phyloP scores from a whole-genome alignment of 2,329 filamentous ascomycete species.

The Kalaharituber pfeilii region DNA sequence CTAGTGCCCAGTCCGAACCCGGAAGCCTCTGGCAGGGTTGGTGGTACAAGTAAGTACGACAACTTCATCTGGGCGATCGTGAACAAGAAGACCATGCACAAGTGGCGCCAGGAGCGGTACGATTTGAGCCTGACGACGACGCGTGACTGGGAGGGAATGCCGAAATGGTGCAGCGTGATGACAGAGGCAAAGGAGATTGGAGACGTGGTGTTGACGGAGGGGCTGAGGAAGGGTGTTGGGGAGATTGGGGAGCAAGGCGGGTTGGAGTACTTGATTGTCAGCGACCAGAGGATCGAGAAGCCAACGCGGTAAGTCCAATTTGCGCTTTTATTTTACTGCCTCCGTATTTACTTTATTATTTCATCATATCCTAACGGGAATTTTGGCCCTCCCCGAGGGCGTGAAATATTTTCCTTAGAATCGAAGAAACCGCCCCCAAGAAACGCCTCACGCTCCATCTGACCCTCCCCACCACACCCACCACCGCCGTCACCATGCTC shows the following conservation, averaged over 20 bases:
- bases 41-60: slow-evolving; percentile 51
- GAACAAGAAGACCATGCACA: slow-evolving; percentile 86
- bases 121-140: slow-evolving; percentile 84
- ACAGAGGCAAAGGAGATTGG: slow-evolving; percentile 92
- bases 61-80: slow-evolving; percentile 90
- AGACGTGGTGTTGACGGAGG: slow-evolving; percentile 68
- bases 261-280: slow-evolving; percentile 74
- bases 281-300: slow-evolving; percentile 76
- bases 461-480: slow-evolving; percentile 43
- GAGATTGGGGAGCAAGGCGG: slow-evolving; percentile 45
- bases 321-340: too few species aligned
- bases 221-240: slow-evolving; percentile 51
- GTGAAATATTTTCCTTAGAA: slow-evolving; percentile 33
- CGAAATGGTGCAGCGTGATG: slow-evolving; percentile 83
- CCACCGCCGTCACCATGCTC: slow-evolving; percentile 9
- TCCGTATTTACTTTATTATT: too few species aligned
- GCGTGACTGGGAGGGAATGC: slow-evolving; percentile 82
- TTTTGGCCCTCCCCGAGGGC: too few species aligned
- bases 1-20: slow-evolving; percentile 48
- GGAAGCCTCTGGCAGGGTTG: slow-evolving; percentile 39
- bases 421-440: slow-evolving; percentile 66
- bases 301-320: slow-evolving; percentile 60
- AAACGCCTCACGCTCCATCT: slow-evolving; percentile 72
- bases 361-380: too few species aligned
- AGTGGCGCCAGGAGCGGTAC: slow-evolving; percentile 78